Percentiles rank a stretch among this genome's conserved stretches.
These are phyloP conservation scores for Diaporthe ilicicola DNA, from an alignment of 2,329 filamentous ascomycete genomes.

Conservation along the genomic window DNA sequence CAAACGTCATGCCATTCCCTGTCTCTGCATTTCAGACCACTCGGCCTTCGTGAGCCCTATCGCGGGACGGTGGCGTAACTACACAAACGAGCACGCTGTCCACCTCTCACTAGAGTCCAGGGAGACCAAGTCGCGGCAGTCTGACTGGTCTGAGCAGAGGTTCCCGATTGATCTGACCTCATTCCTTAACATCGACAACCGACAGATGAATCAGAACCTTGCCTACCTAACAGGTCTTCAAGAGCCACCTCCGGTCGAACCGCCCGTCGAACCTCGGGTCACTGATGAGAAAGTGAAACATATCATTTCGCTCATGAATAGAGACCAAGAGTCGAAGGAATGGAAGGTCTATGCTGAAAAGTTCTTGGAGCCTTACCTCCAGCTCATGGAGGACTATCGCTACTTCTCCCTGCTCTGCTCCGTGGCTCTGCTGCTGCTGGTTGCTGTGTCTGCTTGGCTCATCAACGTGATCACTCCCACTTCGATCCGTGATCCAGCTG, in stretches of 20 bases:
- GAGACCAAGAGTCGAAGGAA: not conserved
- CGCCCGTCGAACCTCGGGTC: not conserved
- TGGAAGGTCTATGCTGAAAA: not conserved
- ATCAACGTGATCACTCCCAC: not conserved
- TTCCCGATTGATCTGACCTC: slow-evolving; percentile 58
- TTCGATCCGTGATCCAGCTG: not conserved
- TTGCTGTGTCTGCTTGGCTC: not conserved
- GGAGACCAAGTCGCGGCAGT: slow-evolving; percentile 41
- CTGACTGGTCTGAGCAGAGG: slow-evolving; percentile 47
- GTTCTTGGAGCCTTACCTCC: not conserved
- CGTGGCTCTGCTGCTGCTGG: not conserved
- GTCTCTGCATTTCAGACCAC: slow-evolving; percentile 57
- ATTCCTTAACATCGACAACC: slow-evolving; percentile 59
- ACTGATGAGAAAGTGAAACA: slow-evolving; percentile 27
- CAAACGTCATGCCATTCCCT: slow-evolving; percentile 55
- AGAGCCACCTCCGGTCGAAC: slow-evolving; percentile 32
- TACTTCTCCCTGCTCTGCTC: slow-evolving; percentile 3
- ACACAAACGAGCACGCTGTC: slow-evolving; percentile 52
- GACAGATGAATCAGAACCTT: slow-evolving; percentile 62
- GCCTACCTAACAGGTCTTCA: slow-evolving; percentile 55
- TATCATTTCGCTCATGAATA: not conserved
- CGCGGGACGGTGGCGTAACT: slow-evolving; percentile 45
- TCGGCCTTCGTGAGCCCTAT: slow-evolving; percentile 45
- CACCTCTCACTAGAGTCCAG: slow-evolving; percentile 57
- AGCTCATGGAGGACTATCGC: not conserved